Evolutionary conservation across 1,284 basidiomycete species (phyloP).

Genomic region (Vanrija pseudolonga): DNA sequence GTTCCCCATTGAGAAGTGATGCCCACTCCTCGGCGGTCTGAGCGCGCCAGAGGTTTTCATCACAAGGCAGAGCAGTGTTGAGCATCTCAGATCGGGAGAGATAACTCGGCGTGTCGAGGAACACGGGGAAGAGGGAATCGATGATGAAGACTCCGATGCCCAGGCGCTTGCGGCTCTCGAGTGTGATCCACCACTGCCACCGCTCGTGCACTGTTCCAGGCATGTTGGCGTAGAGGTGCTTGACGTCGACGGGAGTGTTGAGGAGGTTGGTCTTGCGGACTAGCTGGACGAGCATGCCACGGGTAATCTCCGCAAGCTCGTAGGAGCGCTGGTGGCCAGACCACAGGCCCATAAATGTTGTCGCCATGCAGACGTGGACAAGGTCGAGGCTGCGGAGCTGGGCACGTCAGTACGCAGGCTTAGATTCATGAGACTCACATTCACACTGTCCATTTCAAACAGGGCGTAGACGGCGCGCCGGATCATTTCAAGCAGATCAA

Average conservation of each 20-base stretch:
- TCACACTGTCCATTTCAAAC: slow-evolving; percentile 22
- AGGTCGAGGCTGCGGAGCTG: slow-evolving; percentile 16
- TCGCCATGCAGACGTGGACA: slow-evolving; percentile 20
- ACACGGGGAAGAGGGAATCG: slow-evolving; percentile 14
- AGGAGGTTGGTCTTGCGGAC: slow-evolving; percentile 24
- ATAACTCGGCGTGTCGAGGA: slow-evolving; percentile 18
- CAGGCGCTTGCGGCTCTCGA: slow-evolving; percentile 24
- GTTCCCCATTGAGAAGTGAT: slow-evolving; percentile 15
- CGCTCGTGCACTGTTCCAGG: slow-evolving; percentile 3
- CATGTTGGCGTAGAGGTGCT: neutral
- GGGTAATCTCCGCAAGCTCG: slow-evolving; percentile 22
- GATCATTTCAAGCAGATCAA: slow-evolving; percentile 24
- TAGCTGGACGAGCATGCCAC: slow-evolving; percentile 23
- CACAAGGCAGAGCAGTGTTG: slow-evolving; percentile 20
- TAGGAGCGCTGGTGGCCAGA: slow-evolving; percentile 25
- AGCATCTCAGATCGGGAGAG: slow-evolving; percentile 26
- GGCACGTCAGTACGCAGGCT: neutral
- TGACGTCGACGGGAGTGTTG: slow-evolving; percentile 5
- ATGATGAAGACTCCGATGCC: slow-evolving; percentile 22
- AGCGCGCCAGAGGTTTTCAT: slow-evolving; percentile 22
- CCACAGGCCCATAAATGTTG: slow-evolving; percentile 16
- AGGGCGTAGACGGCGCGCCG: slow-evolving; percentile 17
- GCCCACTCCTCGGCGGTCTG: slow-evolving; percentile 19
- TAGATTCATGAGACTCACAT: slow-evolving; percentile 9
- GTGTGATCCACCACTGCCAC: slow-evolving; percentile 21